phyloP scores from a whole-genome alignment of 2,329 filamentous ascomycete genomes.

The Penicillium verrucosum region DNA sequence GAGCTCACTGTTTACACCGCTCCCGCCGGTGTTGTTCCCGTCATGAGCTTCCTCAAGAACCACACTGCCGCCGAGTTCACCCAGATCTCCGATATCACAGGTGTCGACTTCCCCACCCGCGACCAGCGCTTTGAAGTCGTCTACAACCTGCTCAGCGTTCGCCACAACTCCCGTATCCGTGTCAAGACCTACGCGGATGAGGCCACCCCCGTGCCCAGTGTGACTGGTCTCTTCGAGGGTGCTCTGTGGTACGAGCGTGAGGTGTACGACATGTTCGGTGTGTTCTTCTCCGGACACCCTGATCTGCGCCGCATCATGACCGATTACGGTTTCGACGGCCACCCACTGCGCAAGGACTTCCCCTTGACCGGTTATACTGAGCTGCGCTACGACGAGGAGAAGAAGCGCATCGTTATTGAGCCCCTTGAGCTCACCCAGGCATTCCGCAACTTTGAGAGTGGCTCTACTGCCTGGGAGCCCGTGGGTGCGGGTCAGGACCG shows the following conservation, averaged over 20 bases:
- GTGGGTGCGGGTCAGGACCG: constrained; percentile 70
- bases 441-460: constrained; percentile 96
- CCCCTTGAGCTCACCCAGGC: constrained; percentile 96
- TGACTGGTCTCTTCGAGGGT: constrained; percentile 83
- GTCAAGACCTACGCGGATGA: constrained; percentile 99
- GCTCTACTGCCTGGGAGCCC: constrained; percentile 68
- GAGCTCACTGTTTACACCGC: constrained; percentile 93
- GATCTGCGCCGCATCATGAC: constrained; percentile 98
- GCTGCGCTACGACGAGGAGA: constrained; percentile 97
- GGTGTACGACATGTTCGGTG: constrained; percentile 94
- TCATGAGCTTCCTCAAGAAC: constrained; percentile 93
- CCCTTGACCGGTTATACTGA: constrained; percentile 97
- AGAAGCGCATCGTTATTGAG: constrained; percentile 98
- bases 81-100: constrained; percentile 86
- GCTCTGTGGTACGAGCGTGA: constrained; percentile 99
- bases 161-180: constrained; percentile 92
- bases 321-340: constrained; percentile 97
- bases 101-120: constrained; percentile 91
- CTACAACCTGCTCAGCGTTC: constrained; percentile 93
- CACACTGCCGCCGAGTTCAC: constrained; percentile 98
- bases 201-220: constrained; percentile 84
- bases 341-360: constrained; percentile 96
- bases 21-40: constrained; percentile 81
- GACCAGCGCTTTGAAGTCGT: constrained; percentile 96
- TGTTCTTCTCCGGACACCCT: constrained; percentile 93